phyloP scores from a whole-genome alignment of 2,329 filamentous ascomycete species.

The Arthrocladium fulminans region DNA sequence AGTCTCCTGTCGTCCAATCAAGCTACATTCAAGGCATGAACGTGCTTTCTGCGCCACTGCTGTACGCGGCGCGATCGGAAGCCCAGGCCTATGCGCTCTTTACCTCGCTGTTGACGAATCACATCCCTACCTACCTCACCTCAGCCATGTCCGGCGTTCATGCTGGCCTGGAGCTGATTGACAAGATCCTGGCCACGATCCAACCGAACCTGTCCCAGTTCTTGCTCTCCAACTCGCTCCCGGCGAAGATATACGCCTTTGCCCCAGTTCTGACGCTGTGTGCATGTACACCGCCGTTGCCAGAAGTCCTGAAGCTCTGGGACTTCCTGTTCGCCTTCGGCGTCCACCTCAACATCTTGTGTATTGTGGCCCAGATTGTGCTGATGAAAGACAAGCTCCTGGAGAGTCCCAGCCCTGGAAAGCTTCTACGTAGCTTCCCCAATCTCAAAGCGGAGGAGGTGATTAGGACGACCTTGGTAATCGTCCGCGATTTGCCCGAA shows the following conservation, averaged over 20 bases:
- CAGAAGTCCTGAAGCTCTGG: constrained; percentile 88
- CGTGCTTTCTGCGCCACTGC: constrained; percentile 86
- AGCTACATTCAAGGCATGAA: constrained; percentile 97
- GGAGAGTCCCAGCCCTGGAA: constrained; percentile 80
- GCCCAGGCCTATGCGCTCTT: constrained; percentile 91
- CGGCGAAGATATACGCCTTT: constrained; percentile 93
- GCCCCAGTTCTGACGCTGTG: constrained; percentile 89
- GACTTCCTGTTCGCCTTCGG: constrained; percentile 97
- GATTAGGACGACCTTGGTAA: constrained; percentile 73
- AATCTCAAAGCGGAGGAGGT: constrained; percentile 74
- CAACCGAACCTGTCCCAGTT: constrained; percentile 80
- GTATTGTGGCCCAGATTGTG: constrained; percentile 90
- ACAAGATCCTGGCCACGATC: constrained; percentile 83
- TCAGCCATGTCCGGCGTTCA: constrained; percentile 97
- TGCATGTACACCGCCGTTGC: constrained; percentile 88
- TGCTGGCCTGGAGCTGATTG: constrained; percentile 79
- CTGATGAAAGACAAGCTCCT: constrained; percentile 78
- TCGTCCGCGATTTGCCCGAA: constrained; percentile 82
- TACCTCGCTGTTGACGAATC: constrained; percentile 72
- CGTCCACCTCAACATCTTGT: constrained; percentile 86
- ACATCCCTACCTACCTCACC: constrained; percentile 87
- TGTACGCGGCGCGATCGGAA: constrained; percentile 90
- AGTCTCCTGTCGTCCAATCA: constrained; percentile 23
- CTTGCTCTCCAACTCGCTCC: constrained; percentile 75
- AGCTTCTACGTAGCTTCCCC: constrained; percentile 79